Percentiles rank a stretch among this genome's conserved stretches.
Evolutionary conservation across 116 monocot species (phyloP).

Genomic region (Papilionanthe hybrid): DNA sequence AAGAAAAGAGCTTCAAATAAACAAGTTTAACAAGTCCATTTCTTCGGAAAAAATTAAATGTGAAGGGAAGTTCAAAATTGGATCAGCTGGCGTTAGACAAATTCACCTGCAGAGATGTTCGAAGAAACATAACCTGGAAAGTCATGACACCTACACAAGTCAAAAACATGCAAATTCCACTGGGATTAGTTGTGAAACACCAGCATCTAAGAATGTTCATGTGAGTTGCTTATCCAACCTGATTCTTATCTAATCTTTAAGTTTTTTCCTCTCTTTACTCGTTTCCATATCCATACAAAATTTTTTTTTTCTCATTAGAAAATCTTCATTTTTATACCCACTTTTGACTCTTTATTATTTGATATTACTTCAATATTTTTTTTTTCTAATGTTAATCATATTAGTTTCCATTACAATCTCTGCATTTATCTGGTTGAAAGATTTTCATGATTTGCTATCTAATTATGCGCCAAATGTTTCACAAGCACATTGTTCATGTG

Average conservation of each 20-base stretch:
- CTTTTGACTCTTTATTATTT: background rate
- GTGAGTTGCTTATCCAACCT: conserved; percentile 23
- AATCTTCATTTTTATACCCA: background rate
- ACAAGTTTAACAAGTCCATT: conserved; percentile 12
- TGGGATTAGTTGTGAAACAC: conserved; percentile 15
- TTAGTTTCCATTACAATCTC: background rate
- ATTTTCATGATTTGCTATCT: background rate
- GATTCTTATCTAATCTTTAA: background rate
- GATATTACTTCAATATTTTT: background rate
- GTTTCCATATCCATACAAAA: background rate
- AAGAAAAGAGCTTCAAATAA: conserved; percentile 23
- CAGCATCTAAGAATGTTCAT: conserved; percentile 3
- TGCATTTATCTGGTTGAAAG: background rate
- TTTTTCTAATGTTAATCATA: background rate
- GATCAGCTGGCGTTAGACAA: conserved; percentile 6
- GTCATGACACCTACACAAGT: background rate
- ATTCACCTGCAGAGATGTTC: conserved; percentile 8
- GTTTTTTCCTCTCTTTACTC: background rate
- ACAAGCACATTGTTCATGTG: too few species aligned
- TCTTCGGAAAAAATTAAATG: conserved; percentile 5
- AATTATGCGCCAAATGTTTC: background rate
- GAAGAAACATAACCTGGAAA: conserved; percentile 7
- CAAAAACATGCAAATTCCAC: conserved; percentile 8
- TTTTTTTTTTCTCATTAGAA: background rate
- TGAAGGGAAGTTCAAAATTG: conserved; percentile 11